A percentile compares a stretch with the other conserved stretches of the same genome.
These are phyloP conservation scores for Geotrichum carabidarum DNA, from an alignment of 1,139 yeast species.

Conservation along the genomic window DNA sequence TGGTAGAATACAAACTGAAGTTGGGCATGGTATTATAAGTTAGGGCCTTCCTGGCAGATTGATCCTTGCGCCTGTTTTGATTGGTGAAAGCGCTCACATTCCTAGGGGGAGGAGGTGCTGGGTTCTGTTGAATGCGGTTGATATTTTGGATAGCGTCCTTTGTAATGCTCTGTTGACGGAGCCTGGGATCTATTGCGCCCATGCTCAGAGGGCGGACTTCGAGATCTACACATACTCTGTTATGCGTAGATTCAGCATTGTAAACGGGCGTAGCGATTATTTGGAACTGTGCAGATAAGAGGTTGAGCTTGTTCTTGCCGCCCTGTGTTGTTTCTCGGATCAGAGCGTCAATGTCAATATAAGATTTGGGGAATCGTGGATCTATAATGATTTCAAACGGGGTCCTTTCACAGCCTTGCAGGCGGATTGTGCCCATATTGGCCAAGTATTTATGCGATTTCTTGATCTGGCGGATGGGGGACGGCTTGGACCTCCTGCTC, in stretches of 20 bases:
- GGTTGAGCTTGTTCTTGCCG: not conserved
- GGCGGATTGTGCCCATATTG: constrained; percentile 11
- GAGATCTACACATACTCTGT: constrained; percentile 4
- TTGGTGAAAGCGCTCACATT: not conserved
- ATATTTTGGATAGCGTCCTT: not conserved
- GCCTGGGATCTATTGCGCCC: not conserved
- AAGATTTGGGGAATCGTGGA: constrained; percentile 16
- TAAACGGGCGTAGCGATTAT: constrained; percentile 12
- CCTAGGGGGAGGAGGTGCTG: not conserved
- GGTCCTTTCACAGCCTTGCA: not conserved
- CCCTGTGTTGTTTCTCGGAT: constrained; percentile 7
- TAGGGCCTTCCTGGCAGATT: not conserved
- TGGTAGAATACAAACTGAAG: not conserved
- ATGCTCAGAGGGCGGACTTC: not conserved
- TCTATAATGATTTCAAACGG: constrained; percentile 14
- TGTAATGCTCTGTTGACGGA: not conserved
- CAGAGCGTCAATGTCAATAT: constrained; percentile 14
- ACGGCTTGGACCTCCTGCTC: not conserved
- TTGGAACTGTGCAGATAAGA: not conserved
- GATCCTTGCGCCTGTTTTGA: not conserved
- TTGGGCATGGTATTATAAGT: not conserved
- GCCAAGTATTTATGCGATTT: constrained; percentile 5
- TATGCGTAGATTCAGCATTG: constrained; percentile 6
- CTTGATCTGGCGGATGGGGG: not conserved
- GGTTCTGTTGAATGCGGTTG: not conserved